Evolutionary conservation across 352 stramenopile genomes (phyloP), one percentile per base, ranked within the genome.

Genomic region (Phytopythium ostracodes): DNA sequence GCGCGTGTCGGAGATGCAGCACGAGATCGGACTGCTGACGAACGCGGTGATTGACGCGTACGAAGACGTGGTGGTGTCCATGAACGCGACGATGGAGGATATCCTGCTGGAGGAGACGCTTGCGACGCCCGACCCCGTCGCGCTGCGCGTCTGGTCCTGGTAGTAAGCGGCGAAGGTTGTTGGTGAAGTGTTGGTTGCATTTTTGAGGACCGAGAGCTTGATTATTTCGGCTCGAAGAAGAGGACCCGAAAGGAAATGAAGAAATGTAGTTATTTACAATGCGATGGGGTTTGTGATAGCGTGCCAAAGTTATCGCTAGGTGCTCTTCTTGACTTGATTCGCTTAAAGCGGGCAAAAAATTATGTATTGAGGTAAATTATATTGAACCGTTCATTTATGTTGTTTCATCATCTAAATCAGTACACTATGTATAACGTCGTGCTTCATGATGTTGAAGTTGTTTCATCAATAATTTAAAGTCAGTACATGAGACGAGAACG

Each of bases 11-110:
- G 52, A 71, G 50, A 64, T 66, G 11, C 50, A 66, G 51, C 42
- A 66, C 25, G 72, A 79, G 29, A 72, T 75, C 14, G 79, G 77
- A 12, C 42, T 81, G 40, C 72, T 88, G 8, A 83, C 75, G 27
- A 81, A 79, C 15, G 67, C 81, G 7, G 76, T 88, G n/a, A 76
- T 82, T 29, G 70, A 84, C 57, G 64, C 67, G 1, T 84, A 84
- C 55, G 72, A 88, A 53, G 75, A 84, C 24, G 76, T 84, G 59
- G 69, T 83, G 25, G 71, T 81, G 25, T 66, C 73, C 4, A 61
- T 86, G 52, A 77, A 68, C 54, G 52, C 73, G 14, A 79, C 79
- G 62, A 67, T 86, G 24, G 79, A 88, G 65, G 74, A 84, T 59
- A 38, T 84, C 43, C 59, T 88, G 25, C 46, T 88, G 24, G 66